phyloP scores from a whole-genome alignment of 306 rosid species.

The Vigna reflexopilosa region DNA sequence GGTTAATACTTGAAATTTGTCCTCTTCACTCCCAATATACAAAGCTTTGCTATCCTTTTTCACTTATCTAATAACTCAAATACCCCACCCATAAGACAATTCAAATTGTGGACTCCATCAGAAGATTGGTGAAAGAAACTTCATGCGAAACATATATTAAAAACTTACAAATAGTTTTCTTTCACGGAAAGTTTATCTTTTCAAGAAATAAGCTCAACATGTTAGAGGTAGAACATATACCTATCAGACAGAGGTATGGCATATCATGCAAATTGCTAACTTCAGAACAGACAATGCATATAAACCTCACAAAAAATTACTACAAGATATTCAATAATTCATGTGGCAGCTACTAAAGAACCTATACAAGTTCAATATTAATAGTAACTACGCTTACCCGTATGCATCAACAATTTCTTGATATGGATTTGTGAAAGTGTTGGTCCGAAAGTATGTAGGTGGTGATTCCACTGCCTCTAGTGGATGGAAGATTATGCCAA shows the following conservation, averaged over 20 bases:
- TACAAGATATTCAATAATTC: constrained; percentile 35
- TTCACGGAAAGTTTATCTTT: constrained; percentile 22
- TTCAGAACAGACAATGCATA: constrained; percentile 31
- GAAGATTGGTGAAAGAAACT: constrained; percentile 18
- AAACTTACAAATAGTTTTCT: constrained; percentile 18
- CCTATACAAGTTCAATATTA: constrained; percentile 32
- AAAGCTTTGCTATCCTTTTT: constrained; percentile 28
- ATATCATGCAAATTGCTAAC: constrained; percentile 25
- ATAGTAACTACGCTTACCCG: constrained; percentile 74
- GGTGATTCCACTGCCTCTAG: constrained; percentile 95
- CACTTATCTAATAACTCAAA: constrained; percentile 22
- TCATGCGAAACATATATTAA: background rate
- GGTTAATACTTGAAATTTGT: constrained; percentile 30
- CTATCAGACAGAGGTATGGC: constrained; percentile 18
- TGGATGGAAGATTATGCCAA: constrained; percentile 87
- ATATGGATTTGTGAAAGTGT: constrained; percentile 86
- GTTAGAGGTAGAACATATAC: constrained; percentile 2
- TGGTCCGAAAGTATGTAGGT: constrained; percentile 94
- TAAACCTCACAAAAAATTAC: constrained; percentile 30
- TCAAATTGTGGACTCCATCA: constrained; percentile 20
- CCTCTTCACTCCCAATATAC: constrained; percentile 14
- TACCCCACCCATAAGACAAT: constrained; percentile 32
- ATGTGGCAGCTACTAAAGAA: constrained; percentile 24
- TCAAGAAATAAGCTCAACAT: constrained; percentile 10
- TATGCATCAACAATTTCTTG: constrained; percentile 99